These are phyloP conservation scores for Penicillium sp. DNA, from an alignment of 2,329 filamentous ascomycete species.

Conservation along the genomic window DNA sequence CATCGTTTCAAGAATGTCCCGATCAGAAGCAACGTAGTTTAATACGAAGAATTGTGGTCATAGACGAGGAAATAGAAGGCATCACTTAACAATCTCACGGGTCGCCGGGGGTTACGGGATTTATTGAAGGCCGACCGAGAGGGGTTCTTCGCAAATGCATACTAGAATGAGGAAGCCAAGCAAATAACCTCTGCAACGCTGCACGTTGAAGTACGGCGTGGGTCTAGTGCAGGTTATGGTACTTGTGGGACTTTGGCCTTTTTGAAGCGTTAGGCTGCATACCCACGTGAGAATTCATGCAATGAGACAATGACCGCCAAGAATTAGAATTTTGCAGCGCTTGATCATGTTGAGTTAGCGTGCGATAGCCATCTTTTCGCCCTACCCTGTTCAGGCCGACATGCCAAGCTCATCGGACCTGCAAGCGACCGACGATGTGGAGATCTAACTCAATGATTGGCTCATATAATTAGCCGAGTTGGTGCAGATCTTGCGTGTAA, in stretches of 20 bases:
- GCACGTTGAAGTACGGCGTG: neutral
- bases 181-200: neutral
- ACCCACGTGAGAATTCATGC: neutral
- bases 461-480: neutral
- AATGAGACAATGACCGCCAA: neutral
- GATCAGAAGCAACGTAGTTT: neutral
- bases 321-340: neutral
- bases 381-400: neutral
- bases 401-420: constrained; percentile 15
- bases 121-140: neutral
- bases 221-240: neutral
- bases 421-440: neutral
- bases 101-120: neutral
- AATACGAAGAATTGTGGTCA: neutral
- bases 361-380: neutral
- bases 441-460: neutral
- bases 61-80: neutral
- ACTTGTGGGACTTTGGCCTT: neutral
- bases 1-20: neutral
- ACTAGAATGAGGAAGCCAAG: neutral
- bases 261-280: neutral
- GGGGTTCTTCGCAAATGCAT: neutral
- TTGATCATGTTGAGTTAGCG: neutral
- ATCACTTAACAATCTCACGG: neutral
- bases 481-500: neutral